These are phyloP conservation scores for Auricularia sp. DNA, from an alignment of 768 basidiomycete genomes.

Conservation along the genomic window DNA sequence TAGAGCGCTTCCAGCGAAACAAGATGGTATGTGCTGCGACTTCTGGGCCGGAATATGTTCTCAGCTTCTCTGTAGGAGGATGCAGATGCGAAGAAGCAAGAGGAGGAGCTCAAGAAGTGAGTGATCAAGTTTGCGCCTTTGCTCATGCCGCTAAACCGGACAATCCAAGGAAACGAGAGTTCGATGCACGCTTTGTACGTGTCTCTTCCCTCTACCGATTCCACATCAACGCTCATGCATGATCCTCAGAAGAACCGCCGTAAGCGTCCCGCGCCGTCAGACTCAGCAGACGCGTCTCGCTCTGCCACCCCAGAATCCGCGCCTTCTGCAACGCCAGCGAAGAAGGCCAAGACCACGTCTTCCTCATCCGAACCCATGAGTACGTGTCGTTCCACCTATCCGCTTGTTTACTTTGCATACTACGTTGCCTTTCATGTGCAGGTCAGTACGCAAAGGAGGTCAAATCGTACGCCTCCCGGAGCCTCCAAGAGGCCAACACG, in stretches of 20 bases:
- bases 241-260: slow-evolving; percentile 41
- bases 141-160: background rate
- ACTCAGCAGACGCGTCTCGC: slow-evolving; percentile 4
- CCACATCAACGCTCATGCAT: no score
- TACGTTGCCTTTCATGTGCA: slow-evolving; percentile 9
- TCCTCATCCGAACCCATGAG: slow-evolving; percentile 15
- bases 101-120: slow-evolving; percentile 42
- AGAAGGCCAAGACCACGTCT: slow-evolving; percentile 29
- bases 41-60: background rate
- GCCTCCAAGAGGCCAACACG: slow-evolving; percentile 27
- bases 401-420: background rate
- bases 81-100: slow-evolving; percentile 44
- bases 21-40: slow-evolving; percentile 34
- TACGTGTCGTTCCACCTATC: slow-evolving; percentile 14
- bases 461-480: slow-evolving; percentile 26
- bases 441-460: slow-evolving; percentile 35
- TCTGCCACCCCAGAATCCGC: slow-evolving; percentile 24
- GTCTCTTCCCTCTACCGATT: no score
- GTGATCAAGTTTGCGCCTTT: slow-evolving; percentile 9
- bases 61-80: slow-evolving; percentile 36
- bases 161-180: slow-evolving; percentile 41
- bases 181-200: slow-evolving; percentile 54
- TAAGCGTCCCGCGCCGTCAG: slow-evolving; percentile 37
- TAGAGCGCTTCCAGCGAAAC: slow-evolving; percentile 50
- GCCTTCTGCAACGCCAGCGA: slow-evolving; percentile 22